phyloP scores from a whole-genome alignment of 257 asterid genomes.

The Verbena officinalis region DNA sequence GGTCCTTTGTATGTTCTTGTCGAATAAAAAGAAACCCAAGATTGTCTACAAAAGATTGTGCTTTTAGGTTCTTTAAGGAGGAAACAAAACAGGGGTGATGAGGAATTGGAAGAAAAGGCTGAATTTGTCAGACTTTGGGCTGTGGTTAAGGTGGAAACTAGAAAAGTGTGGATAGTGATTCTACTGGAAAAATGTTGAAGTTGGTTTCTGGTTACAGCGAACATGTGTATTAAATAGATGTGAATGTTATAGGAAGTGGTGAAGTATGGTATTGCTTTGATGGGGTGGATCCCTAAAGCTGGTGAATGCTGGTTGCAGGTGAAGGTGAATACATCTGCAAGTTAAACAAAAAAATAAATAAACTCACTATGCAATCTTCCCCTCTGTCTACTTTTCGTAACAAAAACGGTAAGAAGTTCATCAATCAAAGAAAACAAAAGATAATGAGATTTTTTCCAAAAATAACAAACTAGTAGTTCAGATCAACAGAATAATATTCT shows the following conservation, averaged over 20 bases:
- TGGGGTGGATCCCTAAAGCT: neutral
- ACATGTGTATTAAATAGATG: constrained; percentile 34
- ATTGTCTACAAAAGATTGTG: constrained; percentile 16
- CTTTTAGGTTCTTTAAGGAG: constrained; percentile 2
- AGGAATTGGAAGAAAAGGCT: constrained; percentile 23
- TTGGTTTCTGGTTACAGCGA: constrained; percentile 32
- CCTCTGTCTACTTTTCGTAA: neutral
- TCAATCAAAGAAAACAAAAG: too few species aligned
- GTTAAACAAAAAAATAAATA: neutral
- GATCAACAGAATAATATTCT: too few species aligned
- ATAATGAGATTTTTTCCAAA: too few species aligned
- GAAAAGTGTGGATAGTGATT: neutral
- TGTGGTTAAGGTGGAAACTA: constrained; percentile 14
- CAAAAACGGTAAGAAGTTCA: too few species aligned
- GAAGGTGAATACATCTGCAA: neutral
- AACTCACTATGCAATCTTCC: neutral
- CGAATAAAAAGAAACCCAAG: constrained; percentile 42
- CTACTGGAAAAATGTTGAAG: constrained; percentile 28
- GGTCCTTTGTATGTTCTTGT: constrained; percentile 60
- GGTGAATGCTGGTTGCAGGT: neutral
- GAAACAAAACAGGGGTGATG: constrained; percentile 21
- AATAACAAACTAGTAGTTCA: too few species aligned
- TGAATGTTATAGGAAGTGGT: neutral
- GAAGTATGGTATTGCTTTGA: neutral
- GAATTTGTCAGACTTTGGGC: constrained; percentile 25